Evolutionary conservation across 1,284 basidiomycete genomes (phyloP), one percentile per base, ranked within the genome.

Genomic region (Dichomitus squalens): DNA sequence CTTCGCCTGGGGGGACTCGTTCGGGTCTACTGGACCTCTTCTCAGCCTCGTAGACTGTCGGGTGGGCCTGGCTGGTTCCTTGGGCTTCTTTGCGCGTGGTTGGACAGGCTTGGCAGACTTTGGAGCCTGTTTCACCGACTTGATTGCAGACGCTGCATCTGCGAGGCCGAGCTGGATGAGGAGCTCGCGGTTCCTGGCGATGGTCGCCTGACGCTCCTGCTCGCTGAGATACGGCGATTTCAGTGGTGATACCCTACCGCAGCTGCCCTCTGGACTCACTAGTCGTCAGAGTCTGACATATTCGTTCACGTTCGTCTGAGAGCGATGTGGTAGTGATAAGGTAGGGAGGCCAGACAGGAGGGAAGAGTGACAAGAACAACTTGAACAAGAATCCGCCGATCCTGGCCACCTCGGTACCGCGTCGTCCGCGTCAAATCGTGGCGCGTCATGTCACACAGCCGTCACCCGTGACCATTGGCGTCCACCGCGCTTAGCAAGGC

Each of bases 181-280:
- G 7, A 92, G 75, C 9, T 84, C 87, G 40, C 82, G 84, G 68
- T 93, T 93, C 47, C 88, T 81, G 11, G 87, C 88, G 50, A 93
- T 92, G 65, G 91, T 92, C 7, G 83, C 85, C 66, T 88, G 84
- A 14, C 90, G 85, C 65, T 90, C 86, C 33, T 80, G 73, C 72
- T 92, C 90, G 67, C 90, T 91, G 62, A 14, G 48, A 14, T 14
- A 40, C 9, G 29, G 31, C 18, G 18, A 34, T 18, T 18, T 12
- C 5, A 31, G 29, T 31, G 29, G 29, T 56, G 23, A 52, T 16
- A 18, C 48, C 21, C 29, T 31, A 25, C 27, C 14, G 12, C n/a
- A 12, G 18, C 29, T 31, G 29, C n/a, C 2, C 7, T 11, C 1
- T 4, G 14, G 8, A 65, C 65, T 55, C 34, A 68, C 66, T 66